Percentiles rank a stretch among this genome's conserved stretches.
Conservation (phyloP, 2,329 filamentous ascomycete species). For the Sporothrix curviconia region DNA sequence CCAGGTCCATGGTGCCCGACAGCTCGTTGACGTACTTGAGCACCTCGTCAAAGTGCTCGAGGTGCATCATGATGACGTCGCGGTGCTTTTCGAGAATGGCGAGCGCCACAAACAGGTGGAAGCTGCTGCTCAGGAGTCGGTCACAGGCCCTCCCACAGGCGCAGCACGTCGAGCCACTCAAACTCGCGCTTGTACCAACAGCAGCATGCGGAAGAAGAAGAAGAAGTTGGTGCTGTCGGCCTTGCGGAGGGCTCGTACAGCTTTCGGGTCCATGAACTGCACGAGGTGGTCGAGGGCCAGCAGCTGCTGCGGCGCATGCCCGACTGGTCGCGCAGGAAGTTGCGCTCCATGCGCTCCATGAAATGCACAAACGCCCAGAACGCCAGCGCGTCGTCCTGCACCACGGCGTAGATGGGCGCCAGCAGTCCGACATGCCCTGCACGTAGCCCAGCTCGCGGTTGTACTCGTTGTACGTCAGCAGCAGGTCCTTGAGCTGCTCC, state of each 20-base stretch:
- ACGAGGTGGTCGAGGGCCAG: constrained; percentile 89
- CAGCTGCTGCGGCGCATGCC: constrained; percentile 92
- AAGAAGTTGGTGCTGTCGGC: constrained; percentile 98
- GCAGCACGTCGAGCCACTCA: constrained; percentile 75
- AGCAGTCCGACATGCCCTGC: constrained; percentile 97
- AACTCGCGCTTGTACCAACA: constrained; percentile 99
- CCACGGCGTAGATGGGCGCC: constrained; percentile 90
- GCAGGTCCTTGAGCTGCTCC: constrained; percentile 98
- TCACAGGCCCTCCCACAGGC: constrained; percentile 91
- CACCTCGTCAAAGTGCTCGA: constrained; percentile 93
- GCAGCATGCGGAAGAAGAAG: constrained; percentile 98
- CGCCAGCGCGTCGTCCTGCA: constrained; percentile 93
- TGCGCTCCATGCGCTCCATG: constrained; percentile 97
- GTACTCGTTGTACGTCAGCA: constrained; percentile 96
- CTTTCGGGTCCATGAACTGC: constrained; percentile 91
- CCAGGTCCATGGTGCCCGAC: constrained; percentile 84
- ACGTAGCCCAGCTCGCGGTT: constrained; percentile 95
- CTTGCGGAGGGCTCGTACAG: constrained; percentile 78
- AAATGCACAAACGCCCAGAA: constrained; percentile 96
- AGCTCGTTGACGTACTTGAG: constrained; percentile 98
- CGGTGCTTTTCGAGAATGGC: constrained; percentile 93
- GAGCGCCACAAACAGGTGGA: constrained; percentile 89
- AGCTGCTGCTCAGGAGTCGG: constrained; percentile 81
- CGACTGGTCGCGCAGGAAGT: constrained; percentile 90
- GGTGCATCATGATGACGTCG: constrained; percentile 91